Evolutionary conservation across 164 flowering plant species (phyloP), one percentile per base, ranked within the genome.

Genomic region (Platanus orientalis): DNA sequence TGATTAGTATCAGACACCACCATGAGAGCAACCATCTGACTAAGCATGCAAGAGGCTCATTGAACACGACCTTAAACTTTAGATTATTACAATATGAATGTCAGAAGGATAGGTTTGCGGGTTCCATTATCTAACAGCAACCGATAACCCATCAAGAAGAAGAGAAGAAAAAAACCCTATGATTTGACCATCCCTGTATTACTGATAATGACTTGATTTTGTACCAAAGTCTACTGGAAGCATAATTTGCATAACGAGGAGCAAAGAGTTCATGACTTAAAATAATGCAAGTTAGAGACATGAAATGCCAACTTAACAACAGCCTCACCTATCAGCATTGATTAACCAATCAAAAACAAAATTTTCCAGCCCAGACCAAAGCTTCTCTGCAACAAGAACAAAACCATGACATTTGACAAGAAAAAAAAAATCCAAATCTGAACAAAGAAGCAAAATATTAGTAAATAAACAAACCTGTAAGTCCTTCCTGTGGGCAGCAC

Each of bases 321-420:
- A 62, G 42, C 52, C 71, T 71, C 72, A 95, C 99, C 99, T 83
- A 66, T 95, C 99, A 48, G 97, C 97, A 80, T 95, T 95, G 27
- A 95, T 95, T 23, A 95, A 80, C 99, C 99, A 95, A 70, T 95
- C 99, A 72, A 95, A 95, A 25, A 88, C 97, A 77, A 92, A 95
- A 76, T 88, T 86, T 78, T 95, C 99, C 65, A 95, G 97, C 60
- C 97, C 97, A 58, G 84, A 83, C 99, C 99, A 95, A 42, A 95
- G 94, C 65, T 85, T 90, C 76, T 95, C 99, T 95, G 90, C 79
- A 77, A 57, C 24, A 14, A 69, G 53, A n/a, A 66, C 14, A 42
- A 65, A 64, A 28, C 34, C 42, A 61, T 40, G 39, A 1, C 45
- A 47, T 47, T 28, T 21, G 57, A 26, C 39, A 39, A 61, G 32